Evolutionary conservation across 129 eudicot genomes (phyloP).

Genomic region (Helianthus tuberosus): DNA sequence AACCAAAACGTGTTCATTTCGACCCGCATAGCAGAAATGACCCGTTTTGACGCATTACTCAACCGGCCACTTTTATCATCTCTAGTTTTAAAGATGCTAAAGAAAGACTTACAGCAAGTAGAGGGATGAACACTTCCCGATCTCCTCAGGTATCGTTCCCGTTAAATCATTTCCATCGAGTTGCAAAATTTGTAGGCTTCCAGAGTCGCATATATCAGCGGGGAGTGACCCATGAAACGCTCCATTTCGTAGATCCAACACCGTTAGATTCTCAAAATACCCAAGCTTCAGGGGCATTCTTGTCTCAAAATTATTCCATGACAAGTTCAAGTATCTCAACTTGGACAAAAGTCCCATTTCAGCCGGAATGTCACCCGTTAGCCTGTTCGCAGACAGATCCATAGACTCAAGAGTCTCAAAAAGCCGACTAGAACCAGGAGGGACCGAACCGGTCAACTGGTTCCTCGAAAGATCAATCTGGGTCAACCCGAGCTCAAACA

Average conservation of each 20-base stretch:
- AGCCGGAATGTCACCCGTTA: constrained; percentile 74
- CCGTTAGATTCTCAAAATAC: constrained; percentile 67
- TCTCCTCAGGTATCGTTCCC: constrained; percentile 74
- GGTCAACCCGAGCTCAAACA: constrained; percentile 68
- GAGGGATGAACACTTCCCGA: constrained; percentile 89
- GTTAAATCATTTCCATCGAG: constrained; percentile 80
- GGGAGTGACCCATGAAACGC: constrained; percentile 71
- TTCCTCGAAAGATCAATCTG: constrained; percentile 76
- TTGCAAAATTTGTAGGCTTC: constrained; percentile 80
- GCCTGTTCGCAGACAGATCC: constrained; percentile 79
- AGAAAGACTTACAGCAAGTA: constrained; percentile 76
- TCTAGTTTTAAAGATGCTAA: background rate
- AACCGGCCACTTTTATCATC: background rate
- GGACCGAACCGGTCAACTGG: constrained; percentile 62
- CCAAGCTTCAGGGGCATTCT: constrained; percentile 82
- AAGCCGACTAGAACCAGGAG: constrained; percentile 56
- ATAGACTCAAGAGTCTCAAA: constrained; percentile 59
- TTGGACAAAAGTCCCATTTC: constrained; percentile 78
- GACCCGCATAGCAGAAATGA: too few species aligned
- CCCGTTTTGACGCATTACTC: constrained; percentile 4
- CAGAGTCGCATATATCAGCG: constrained; percentile 74
- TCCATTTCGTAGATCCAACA: constrained; percentile 72
- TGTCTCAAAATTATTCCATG: constrained; percentile 78
- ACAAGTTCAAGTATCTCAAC: constrained; percentile 81
- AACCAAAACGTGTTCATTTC: background rate